Evolutionary conservation across 176 grass and related monocot species (phyloP).

Genomic region (Eragrostis curvula): DNA sequence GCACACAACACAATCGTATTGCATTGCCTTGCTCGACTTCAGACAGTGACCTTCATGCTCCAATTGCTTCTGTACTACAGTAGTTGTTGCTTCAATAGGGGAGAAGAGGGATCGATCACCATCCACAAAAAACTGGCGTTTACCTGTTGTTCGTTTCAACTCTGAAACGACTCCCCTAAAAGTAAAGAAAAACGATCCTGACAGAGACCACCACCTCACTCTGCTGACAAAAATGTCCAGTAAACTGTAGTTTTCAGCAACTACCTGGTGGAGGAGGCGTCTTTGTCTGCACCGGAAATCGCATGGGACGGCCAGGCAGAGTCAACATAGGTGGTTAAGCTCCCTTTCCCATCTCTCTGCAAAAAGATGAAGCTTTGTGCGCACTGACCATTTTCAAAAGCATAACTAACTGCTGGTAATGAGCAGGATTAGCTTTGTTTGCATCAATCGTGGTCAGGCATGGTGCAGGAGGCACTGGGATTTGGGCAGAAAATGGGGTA

Average conservation of each 20-base stretch:
- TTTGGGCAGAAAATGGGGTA: too few relatives aligned
- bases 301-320: not conserved
- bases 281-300: constrained; percentile 43
- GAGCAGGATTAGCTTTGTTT: not conserved
- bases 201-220: constrained; percentile 20
- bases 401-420: not conserved
- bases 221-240: not conserved
- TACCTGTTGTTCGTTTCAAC: not conserved
- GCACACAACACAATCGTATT: not conserved
- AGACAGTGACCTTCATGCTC: not conserved
- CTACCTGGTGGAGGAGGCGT: constrained; percentile 46
- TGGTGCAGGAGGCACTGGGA: not conserved
- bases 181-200: not conserved
- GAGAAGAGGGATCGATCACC: not conserved
- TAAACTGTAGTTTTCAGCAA: constrained; percentile 44
- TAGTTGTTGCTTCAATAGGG: constrained; percentile 15
- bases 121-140: not conserved
- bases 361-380: not conserved
- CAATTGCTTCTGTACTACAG: not conserved
- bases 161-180: not conserved
- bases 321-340: constrained; percentile 36
- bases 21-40: not conserved
- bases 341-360: not conserved
- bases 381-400: constrained; percentile 6
- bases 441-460: not conserved